A percentile compares a stretch with the other conserved stretches of the same genome.
Evolutionary conservation across 441 rosid species (phyloP).

Genomic region (Raphanus hybrid): DNA sequence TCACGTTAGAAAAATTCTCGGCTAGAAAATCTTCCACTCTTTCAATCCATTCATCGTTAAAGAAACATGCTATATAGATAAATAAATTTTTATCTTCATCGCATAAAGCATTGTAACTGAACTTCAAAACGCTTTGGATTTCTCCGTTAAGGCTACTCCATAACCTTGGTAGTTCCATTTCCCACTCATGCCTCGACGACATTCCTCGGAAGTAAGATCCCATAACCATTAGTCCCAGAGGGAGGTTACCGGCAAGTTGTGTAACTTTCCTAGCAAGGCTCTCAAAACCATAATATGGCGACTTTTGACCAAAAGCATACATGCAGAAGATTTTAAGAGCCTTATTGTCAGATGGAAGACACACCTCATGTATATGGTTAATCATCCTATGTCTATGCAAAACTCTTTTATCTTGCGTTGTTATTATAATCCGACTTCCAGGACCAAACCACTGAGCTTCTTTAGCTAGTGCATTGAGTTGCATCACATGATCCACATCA

Average conservation of each 20-base stretch:
- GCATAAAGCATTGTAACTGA: neutral
- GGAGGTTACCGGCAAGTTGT: neutral
- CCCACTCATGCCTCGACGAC: neutral
- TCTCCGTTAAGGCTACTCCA: neutral
- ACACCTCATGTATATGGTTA: neutral
- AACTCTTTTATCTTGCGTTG: neutral
- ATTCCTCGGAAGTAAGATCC: neutral
- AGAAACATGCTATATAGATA: conserved; percentile 1
- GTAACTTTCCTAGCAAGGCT: neutral
- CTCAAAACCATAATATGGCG: neutral
- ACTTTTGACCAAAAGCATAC: neutral
- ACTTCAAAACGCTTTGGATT: neutral
- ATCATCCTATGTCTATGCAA: neutral
- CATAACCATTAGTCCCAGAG: neutral
- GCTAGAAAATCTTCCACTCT: neutral
- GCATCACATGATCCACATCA: neutral
- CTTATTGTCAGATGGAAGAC: neutral
- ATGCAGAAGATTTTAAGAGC: neutral
- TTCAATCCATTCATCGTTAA: neutral
- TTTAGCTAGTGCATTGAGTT: neutral
- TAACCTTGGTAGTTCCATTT: neutral
- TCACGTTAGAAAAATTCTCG: neutral
- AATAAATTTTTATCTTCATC: neutral
- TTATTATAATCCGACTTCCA: neutral
- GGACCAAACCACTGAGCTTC: neutral